Base-by-base conservation (phyloP, 768 basidiomycete species). In the Pleurotus sapidus region DNA sequence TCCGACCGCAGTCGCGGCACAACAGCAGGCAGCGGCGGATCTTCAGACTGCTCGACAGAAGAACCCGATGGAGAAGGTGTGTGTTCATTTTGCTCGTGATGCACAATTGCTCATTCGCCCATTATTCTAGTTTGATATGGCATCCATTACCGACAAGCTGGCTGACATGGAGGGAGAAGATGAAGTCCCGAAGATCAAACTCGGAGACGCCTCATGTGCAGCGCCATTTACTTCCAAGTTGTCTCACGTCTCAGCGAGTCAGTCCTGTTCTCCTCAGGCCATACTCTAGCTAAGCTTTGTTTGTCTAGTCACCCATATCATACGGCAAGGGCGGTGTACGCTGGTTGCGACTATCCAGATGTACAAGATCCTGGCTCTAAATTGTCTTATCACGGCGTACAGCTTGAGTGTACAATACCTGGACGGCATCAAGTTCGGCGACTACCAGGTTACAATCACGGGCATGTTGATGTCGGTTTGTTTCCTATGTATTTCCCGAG, bases 181-280 rank as follows among this genome's bases (percentile, higher is more conserved):
- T 15, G 95, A 98, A 30, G 87, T 95, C 0, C 97, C 97, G 11
- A 93, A 97, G 76, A 99, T 99, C 72, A 99, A 98, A 73, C 87
- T 98, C 25, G 97, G 97, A n/a, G 97, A 98, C 67, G 97, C 97
- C 0, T 98, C 95, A 2, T 98, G 95, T 67, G 97, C 97, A 5
- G 97, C 97, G 2, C 97, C 97, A 0, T 99, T 99, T 77, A 98
- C 97, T 0, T 98, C 95, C 8, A 99, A 99, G 71, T 74, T 99
- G 55, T 90, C 91, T n/a, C 96, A 99, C 68, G 97, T 99, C 50
- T 84, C 91, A 63, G 95, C 97, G 30, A 93, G 95, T 97, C 65
- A 64, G 94, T 83, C 17, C 20, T 42, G 2, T 42, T 9, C 38
- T 14, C 34, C 1, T 17, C 3, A 15, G 1, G 23, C 14, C 14